phyloP scores from a whole-genome alignment of 805 yeast species.

The Yarrowia osloensis region DNA sequence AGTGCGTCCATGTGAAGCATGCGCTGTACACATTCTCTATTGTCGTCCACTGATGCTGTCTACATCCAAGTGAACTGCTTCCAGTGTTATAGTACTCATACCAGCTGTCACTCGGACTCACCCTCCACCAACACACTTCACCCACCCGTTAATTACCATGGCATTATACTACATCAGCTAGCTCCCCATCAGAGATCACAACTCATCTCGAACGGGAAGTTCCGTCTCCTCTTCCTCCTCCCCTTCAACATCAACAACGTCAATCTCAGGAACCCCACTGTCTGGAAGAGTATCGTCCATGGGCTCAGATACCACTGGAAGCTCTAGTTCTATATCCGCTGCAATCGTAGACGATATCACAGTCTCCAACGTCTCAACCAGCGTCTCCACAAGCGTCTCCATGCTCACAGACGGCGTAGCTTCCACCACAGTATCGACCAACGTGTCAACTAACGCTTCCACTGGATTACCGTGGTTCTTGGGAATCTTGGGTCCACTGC shows the following conservation, averaged over 20 bases:
- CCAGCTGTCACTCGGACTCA: too few species aligned
- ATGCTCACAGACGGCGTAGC: neutral
- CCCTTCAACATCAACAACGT: neutral
- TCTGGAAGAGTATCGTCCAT: conserved; percentile 22
- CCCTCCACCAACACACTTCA: too few species aligned
- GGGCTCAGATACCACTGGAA: conserved; percentile 10
- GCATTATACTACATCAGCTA: neutral
- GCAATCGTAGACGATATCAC: neutral
- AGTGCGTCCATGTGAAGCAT: too few species aligned
- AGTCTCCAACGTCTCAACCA: neutral
- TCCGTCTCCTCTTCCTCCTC: neutral
- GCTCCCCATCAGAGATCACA: neutral
- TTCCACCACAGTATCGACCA: neutral
- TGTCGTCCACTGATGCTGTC: too few species aligned
- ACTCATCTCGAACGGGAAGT: neutral
- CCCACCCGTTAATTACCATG: too few species aligned
- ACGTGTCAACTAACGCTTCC: neutral
- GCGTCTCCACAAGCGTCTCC: neutral
- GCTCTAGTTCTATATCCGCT: neutral
- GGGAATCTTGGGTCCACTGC: conserved; percentile 1
- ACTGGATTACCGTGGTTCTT: neutral
- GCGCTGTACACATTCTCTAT: too few species aligned
- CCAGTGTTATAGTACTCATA: too few species aligned
- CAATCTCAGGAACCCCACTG: neutral
- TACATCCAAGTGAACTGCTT: too few species aligned